Conservation (phyloP, 1,139 yeast species). For the Saccharomyces hybrid region DNA sequence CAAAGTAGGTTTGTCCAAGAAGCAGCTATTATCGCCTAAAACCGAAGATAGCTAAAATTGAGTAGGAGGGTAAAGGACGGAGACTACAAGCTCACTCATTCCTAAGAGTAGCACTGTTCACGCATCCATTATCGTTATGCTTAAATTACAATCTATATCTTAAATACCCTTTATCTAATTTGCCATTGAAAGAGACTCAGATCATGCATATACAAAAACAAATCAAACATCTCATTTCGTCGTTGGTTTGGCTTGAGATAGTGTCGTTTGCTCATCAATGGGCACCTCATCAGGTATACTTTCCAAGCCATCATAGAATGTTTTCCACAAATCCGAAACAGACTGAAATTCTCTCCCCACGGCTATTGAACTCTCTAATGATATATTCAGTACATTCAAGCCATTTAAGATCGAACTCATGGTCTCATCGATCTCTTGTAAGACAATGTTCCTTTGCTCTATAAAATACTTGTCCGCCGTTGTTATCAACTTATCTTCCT, state of each 20-base stretch:
- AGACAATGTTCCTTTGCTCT: constrained; percentile 26
- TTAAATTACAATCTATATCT: not conserved
- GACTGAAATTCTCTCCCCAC: constrained; percentile 50
- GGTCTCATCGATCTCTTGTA: constrained; percentile 31
- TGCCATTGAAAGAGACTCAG: not conserved
- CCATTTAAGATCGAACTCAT: constrained; percentile 46
- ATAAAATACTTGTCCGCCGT: constrained; percentile 25
- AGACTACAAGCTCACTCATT: not conserved
- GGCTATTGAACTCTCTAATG: constrained; percentile 44
- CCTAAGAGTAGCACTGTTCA: not conserved
- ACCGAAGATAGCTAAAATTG: not conserved
- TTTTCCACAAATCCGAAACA: constrained; percentile 44
- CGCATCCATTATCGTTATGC: not conserved
- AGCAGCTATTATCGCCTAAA: constrained; percentile 12
- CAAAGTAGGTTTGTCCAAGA: constrained; percentile 23
- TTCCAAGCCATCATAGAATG: constrained; percentile 39
- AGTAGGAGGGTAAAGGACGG: not conserved
- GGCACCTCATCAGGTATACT: constrained; percentile 8
- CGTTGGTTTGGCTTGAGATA: constrained; percentile 2
- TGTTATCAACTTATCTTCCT: constrained; percentile 8
- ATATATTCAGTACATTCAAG: constrained; percentile 43
- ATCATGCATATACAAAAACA: not conserved
- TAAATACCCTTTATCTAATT: not conserved
- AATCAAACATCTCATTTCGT: not conserved
- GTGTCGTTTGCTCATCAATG: constrained; percentile 2